Percentiles rank a stretch among this genome's conserved stretches.
phyloP scores from a whole-genome alignment of 352 stramenopile genomes.

The Phytophthora multivora region DNA sequence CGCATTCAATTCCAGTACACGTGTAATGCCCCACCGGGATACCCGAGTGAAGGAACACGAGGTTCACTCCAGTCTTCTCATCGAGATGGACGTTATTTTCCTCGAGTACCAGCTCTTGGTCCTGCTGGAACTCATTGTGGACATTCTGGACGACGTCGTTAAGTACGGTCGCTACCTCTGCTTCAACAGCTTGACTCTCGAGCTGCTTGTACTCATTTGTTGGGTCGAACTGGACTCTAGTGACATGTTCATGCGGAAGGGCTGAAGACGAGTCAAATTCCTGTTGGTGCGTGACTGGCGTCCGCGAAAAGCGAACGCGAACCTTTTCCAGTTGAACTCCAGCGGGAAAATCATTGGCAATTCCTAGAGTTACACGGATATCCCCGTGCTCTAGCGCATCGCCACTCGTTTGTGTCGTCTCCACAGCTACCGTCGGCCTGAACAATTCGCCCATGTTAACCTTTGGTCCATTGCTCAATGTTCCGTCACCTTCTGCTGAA shows the following conservation, averaged over 20 bases:
- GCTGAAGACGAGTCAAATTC: too few species aligned
- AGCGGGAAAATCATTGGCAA: slow-evolving; percentile 65
- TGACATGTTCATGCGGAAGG: not conserved
- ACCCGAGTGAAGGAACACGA: slow-evolving; percentile 53
- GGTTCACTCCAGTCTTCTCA: slow-evolving; percentile 54
- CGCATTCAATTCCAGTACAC: slow-evolving; percentile 61
- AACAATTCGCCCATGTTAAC: slow-evolving; percentile 68
- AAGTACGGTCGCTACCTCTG: slow-evolving; percentile 1
- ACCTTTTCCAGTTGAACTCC: slow-evolving; percentile 65
- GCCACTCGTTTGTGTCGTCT: slow-evolving; percentile 56
- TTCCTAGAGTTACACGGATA: slow-evolving; percentile 54
- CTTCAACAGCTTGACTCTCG: not conserved
- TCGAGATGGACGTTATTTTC: slow-evolving; percentile 66
- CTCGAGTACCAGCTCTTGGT: slow-evolving; percentile 42
- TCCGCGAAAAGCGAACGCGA: slow-evolving; percentile 44
- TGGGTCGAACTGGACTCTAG: too few species aligned
- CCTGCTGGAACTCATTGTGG: not conserved
- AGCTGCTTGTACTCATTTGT: not conserved
- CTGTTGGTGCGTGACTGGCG: not conserved
- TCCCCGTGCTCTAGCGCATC: slow-evolving; percentile 58
- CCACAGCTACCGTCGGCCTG: slow-evolving; percentile 46
- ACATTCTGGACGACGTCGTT: not conserved
- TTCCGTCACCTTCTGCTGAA: not conserved
- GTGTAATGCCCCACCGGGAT: slow-evolving; percentile 56
- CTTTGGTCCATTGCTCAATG: slow-evolving; percentile 7